These are phyloP conservation scores for Lipomyces mesembrius DNA, from an alignment of 805 yeast genomes.

Conservation along the genomic window DNA sequence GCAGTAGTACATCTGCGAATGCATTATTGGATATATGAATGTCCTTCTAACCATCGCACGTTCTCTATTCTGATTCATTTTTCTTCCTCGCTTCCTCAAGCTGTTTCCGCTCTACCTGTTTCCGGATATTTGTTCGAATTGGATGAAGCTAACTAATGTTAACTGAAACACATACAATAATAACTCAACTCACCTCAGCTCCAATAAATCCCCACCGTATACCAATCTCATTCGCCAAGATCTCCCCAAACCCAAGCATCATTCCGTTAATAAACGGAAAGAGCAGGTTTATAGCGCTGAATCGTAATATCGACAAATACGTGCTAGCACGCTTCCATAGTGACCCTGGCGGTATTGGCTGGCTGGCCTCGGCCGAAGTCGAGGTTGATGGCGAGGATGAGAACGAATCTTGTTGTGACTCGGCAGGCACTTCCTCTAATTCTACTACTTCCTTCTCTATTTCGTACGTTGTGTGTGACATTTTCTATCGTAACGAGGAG, in stretches of 20 bases:
- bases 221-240: constrained; percentile 90
- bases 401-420: neutral
- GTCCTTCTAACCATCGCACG: neutral
- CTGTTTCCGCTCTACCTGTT: constrained; percentile 14
- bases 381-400: neutral
- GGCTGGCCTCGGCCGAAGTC: neutral
- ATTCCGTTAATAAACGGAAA: constrained; percentile 90
- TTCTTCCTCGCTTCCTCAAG: constrained; percentile 12
- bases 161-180: neutral
- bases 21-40: too few species aligned
- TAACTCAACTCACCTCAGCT: constrained; percentile 57
- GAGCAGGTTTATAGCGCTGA: constrained; percentile 65
- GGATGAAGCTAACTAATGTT: constrained; percentile 16
- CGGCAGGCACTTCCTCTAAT: neutral
- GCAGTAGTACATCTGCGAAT: neutral
- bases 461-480: neutral
- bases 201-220: constrained; percentile 77
- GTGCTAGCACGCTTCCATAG: neutral
- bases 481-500: neutral
- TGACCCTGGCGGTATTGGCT: neutral
- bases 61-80: neutral
- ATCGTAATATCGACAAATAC: constrained; percentile 14
- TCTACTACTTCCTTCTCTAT: neutral
- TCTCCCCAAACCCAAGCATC: constrained; percentile 96
- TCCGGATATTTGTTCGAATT: constrained; percentile 23